These are phyloP conservation scores for Pseudomonodictys pantanalensis DNA, from an alignment of 495 filamentous ascomycete genomes.

Conservation along the genomic window DNA sequence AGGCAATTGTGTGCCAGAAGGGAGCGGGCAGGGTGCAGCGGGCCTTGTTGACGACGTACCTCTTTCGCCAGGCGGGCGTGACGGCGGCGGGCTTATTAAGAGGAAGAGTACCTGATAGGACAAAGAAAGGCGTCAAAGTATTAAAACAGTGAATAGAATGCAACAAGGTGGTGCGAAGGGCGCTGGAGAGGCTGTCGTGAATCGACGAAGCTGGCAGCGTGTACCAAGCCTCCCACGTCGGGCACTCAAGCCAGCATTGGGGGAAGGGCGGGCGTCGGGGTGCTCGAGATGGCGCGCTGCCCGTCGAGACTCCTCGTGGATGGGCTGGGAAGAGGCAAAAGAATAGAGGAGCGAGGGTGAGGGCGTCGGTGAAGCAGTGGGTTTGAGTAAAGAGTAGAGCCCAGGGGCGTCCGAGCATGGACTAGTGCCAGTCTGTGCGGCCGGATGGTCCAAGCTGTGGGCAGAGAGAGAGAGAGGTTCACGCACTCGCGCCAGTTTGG, in stretches of 20 bases:
- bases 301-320: conserved; percentile 7
- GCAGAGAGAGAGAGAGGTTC: too few relatives aligned
- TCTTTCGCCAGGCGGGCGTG: conserved; percentile 21
- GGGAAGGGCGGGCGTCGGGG: conserved; percentile 26
- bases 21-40: conserved; percentile 1
- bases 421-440: too few relatives aligned
- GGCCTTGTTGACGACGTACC: conserved; percentile 32
- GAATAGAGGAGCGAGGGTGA: conserved; percentile 23
- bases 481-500: too few relatives aligned
- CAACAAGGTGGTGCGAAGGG: conserved; percentile 19
- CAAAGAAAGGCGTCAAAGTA: conserved; percentile 11
- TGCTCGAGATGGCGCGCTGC: conserved; percentile 12
- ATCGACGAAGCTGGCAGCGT: conserved; percentile 35
- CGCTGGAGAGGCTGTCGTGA: conserved; percentile 32
- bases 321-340: conserved; percentile 25
- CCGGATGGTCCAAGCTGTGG: too few relatives aligned
- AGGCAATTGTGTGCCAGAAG: conserved; percentile 7
- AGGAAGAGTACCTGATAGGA: conserved; percentile 9
- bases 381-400: too few relatives aligned
- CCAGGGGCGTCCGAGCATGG: too few relatives aligned
- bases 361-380: neutral
- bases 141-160: conserved; percentile 35
- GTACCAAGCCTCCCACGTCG: conserved; percentile 35
- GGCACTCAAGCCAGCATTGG: conserved; percentile 36
- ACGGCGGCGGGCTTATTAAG: conserved; percentile 15